phyloP scores from a whole-genome alignment of 352 stramenopile species.

The Blastocystis sp. region DNA sequence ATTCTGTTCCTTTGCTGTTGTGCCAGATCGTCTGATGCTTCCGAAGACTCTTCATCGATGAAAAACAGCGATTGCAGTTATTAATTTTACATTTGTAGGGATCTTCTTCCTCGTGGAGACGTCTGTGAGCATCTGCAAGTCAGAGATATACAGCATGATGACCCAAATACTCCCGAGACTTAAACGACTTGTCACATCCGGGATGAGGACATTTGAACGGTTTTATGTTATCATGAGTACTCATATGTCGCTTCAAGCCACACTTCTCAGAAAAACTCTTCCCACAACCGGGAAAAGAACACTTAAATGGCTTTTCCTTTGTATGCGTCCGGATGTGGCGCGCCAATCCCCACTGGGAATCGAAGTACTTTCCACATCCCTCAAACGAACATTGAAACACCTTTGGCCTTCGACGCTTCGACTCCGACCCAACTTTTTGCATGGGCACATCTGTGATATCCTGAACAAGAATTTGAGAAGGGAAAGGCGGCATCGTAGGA shows the following conservation, averaged over 20 bases:
- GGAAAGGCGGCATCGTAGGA: neutral
- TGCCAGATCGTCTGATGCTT: slow-evolving; percentile 55
- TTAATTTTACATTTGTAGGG: slow-evolving; percentile 60
- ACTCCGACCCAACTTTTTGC: neutral
- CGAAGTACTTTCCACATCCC: slow-evolving; percentile 18
- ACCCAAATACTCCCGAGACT: slow-evolving; percentile 65
- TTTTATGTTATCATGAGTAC: slow-evolving; percentile 61
- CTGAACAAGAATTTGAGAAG: neutral
- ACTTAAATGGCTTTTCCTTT: slow-evolving; percentile 55
- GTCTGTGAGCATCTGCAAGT: slow-evolving; percentile 14
- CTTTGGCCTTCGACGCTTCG: neutral
- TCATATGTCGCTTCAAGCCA: slow-evolving; percentile 62
- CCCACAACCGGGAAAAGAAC: slow-evolving; percentile 28
- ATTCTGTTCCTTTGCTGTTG: slow-evolving; percentile 55
- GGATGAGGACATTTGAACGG: slow-evolving; percentile 63
- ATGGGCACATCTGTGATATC: neutral
- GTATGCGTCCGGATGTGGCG: slow-evolving; percentile 40
- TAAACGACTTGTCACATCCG: slow-evolving; percentile 64
- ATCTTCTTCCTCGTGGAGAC: slow-evolving; percentile 53
- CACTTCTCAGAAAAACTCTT: slow-evolving; percentile 65
- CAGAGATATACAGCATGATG: neutral
- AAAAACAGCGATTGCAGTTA: slow-evolving; percentile 58
- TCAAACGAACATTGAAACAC: slow-evolving; percentile 18
- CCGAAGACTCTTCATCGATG: slow-evolving; percentile 36
- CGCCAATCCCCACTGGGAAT: slow-evolving; percentile 29